phyloP scores from a whole-genome alignment of 1,284 basidiomycete genomes.

The Apiotrichum porosum region DNA sequence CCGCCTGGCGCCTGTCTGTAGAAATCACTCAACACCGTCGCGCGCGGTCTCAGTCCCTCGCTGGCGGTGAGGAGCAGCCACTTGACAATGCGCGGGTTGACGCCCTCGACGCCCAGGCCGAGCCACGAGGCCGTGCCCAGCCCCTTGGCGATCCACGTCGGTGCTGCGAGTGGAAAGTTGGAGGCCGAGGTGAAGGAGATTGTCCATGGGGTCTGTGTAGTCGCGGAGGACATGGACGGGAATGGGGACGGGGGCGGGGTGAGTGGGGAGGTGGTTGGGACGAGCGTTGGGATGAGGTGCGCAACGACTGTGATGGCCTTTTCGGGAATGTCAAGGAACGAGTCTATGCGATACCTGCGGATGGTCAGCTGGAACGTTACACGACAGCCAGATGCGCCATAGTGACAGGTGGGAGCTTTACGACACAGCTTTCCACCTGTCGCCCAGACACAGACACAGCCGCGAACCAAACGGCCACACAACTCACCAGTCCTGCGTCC shows the following conservation, averaged over 20 bases:
- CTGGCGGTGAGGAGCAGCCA: conserved; percentile 59
- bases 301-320: conserved; percentile 56
- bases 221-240: too few relatives aligned
- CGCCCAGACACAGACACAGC: too few relatives aligned
- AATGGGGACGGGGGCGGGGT: too few relatives aligned
- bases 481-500: conserved; percentile 73
- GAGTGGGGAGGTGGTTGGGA: background rate
- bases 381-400: too few relatives aligned
- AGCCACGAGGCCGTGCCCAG: conserved; percentile 65
- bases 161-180: conserved; percentile 70
- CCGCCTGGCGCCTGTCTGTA: conserved; percentile 28
- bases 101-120: conserved; percentile 71
- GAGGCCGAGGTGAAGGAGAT: conserved; percentile 76
- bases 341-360: conserved; percentile 67
- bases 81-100: conserved; percentile 64
- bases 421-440: too few relatives aligned
- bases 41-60: conserved; percentile 23
- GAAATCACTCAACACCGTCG: conserved; percentile 38
- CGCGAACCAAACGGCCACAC: background rate
- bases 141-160: conserved; percentile 67
- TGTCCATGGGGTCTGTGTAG: conserved; percentile 28
- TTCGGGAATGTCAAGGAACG: conserved; percentile 71
- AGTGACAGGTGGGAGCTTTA: too few relatives aligned
- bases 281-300: conserved; percentile 20
- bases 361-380: background rate